Evolutionary conservation across 768 basidiomycete species (phyloP).

Genomic region (Lactifluus volemus): DNA sequence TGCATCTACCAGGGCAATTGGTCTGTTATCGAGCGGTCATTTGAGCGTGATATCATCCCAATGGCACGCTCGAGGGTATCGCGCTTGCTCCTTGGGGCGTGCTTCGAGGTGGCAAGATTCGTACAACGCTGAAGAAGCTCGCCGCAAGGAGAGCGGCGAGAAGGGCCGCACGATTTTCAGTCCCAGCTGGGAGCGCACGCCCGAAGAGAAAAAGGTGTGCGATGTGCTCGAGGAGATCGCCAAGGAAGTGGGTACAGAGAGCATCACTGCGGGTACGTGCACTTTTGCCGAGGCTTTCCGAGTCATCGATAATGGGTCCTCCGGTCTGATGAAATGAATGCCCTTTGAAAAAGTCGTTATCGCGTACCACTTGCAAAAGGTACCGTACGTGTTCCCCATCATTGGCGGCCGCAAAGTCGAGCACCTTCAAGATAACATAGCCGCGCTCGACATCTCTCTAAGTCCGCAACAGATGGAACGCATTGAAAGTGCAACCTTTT

Average conservation of each 20-base stretch:
- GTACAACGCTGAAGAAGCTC: slow-evolving; percentile 32
- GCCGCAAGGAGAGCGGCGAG: slow-evolving; percentile 26
- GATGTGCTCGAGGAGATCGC: slow-evolving; percentile 33
- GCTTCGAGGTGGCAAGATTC: slow-evolving; percentile 32
- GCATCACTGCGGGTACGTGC: slow-evolving; percentile 20
- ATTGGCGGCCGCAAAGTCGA: slow-evolving; percentile 41
- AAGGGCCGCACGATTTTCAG: slow-evolving; percentile 26
- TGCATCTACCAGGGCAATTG: slow-evolving; percentile 30
- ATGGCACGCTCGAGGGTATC: slow-evolving; percentile 29
- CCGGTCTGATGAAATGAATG: neutral
- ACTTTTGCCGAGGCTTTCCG: too few species aligned
- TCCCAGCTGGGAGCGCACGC: slow-evolving; percentile 29
- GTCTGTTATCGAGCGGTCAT: slow-evolving; percentile 30
- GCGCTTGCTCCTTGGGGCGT: slow-evolving; percentile 37
- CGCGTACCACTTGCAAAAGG: slow-evolving; percentile 41
- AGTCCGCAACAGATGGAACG: slow-evolving; percentile 34
- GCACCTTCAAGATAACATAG: slow-evolving; percentile 36
- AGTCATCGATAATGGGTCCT: neutral
- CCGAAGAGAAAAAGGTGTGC: slow-evolving; percentile 28
- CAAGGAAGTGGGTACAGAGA: slow-evolving; percentile 29
- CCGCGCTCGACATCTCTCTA: slow-evolving; percentile 36
- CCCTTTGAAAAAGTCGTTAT: slow-evolving; percentile 30
- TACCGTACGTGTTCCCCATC: slow-evolving; percentile 39
- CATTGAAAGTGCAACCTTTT: slow-evolving; percentile 31
- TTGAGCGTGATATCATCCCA: slow-evolving; percentile 34